Base-by-base conservation (phyloP, 176 grass and related monocot species). In the Musa beccarii region DNA sequence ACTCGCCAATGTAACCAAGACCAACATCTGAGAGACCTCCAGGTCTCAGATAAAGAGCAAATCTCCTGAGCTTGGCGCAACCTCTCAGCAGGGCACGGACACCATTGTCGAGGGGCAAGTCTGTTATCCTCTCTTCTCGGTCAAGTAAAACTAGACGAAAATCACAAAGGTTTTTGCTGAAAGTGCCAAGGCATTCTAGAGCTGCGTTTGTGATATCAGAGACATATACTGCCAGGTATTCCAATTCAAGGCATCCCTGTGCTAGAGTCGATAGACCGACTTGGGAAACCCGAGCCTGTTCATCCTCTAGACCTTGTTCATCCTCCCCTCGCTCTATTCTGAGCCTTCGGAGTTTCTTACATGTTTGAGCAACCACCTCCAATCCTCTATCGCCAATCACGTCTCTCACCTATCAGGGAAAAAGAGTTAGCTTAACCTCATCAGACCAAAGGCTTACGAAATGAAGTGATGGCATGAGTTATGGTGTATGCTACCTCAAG, bases 151-250 rank as follows among this genome's bases (percentile, higher is more conserved):
- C 95, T 75, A 99, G 88, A 67, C 95, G 90, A 76, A 99, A 99
- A 81, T 99, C 95, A 8, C 88, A 87, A 49, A 99, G 86, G 76
- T 91, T 94, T 87, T 77, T 92, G 81, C 84, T 80, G 80, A 77
- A 67, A 51, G 86, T 84, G 70, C 95, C 95, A 3, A 99, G 69
- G 9, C 88, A 79, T 53, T 94, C 86, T 25, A 99, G 81, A 82
- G 95, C 95, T 75, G 88, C 88, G 89, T 99, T 99, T 76, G 95
- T 92, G 78, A 99, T 99, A 73, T 99, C 90, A 56, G 90, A 87
- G 24, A 92, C 86, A 76, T 99, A 91, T 80, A 89, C 75, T 8
- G 90, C 95, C 68, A 89, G 84, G 68, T 99, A 91, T 76, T 87
- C 87, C 51, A 99, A 76, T 56, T 84, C 84, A 72, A 89, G 88